Conservation (phyloP, 805 yeast species). For the Kodamaea nitidulidarum region DNA sequence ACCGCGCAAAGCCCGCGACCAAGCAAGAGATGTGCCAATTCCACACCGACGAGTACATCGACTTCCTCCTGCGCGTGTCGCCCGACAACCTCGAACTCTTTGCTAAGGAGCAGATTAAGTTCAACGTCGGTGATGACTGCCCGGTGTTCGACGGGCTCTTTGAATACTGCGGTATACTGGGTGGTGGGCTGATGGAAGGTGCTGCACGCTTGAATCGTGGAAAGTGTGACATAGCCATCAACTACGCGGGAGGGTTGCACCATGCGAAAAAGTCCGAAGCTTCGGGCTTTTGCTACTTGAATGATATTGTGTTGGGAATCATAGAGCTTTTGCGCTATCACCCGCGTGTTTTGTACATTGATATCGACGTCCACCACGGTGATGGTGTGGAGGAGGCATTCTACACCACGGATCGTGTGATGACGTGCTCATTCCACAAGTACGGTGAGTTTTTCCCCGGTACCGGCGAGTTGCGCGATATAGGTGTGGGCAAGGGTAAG, state of each 20-base stretch:
- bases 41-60: slow-evolving; percentile 96
- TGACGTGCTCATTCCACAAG: slow-evolving; percentile 88
- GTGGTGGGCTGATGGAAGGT: slow-evolving; percentile 90
- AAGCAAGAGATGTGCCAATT: slow-evolving; percentile 97
- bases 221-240: slow-evolving; percentile 86
- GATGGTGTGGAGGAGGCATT: slow-evolving; percentile 96
- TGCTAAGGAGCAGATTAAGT: slow-evolving; percentile 81
- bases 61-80: slow-evolving; percentile 82
- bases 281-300: slow-evolving; percentile 85
- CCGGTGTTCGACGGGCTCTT: slow-evolving; percentile 78
- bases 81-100: slow-evolving; percentile 89
- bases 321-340: slow-evolving; percentile 74
- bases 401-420: slow-evolving; percentile 85
- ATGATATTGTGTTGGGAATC: slow-evolving; percentile 84
- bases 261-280: slow-evolving; percentile 91
- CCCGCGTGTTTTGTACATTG: slow-evolving; percentile 83
- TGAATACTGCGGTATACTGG: slow-evolving; percentile 72
- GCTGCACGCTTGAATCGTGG: slow-evolving; percentile 77
- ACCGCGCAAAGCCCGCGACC: slow-evolving; percentile 96
- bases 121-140: slow-evolving; percentile 93
- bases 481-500: slow-evolving; percentile 81
- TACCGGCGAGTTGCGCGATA: slow-evolving; percentile 81
- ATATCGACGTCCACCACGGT: slow-evolving; percentile 90
- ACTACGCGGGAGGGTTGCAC: slow-evolving; percentile 91
- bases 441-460: slow-evolving; percentile 94